A percentile compares a stretch with the other conserved stretches of the same genome.
Evolutionary conservation across 352 stramenopile species (phyloP).

Genomic region (Globisporangium polare): DNA sequence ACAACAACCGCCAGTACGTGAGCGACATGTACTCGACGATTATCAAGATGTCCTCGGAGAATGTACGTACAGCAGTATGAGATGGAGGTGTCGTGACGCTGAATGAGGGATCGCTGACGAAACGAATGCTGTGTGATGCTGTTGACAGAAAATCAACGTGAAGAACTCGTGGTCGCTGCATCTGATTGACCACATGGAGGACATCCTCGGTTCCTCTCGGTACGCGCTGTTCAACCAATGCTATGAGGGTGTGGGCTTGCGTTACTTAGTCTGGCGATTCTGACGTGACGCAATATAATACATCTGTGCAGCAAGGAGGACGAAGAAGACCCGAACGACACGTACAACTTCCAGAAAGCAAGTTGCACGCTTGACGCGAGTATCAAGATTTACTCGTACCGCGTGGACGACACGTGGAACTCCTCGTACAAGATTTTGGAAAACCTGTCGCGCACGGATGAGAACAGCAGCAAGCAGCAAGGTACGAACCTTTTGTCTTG

Average conservation of each 20-base stretch:
- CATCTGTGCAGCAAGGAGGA: slow-evolving; percentile 24
- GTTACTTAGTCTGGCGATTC: neutral
- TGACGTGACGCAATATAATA: slow-evolving; percentile 2
- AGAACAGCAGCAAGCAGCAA: slow-evolving; percentile 34
- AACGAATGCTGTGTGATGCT: neutral
- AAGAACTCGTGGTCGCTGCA: slow-evolving; percentile 96
- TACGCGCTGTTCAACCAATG: slow-evolving; percentile 16
- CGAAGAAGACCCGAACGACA: slow-evolving; percentile 41
- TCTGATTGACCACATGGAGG: slow-evolving; percentile 97
- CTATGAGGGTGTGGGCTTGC: neutral
- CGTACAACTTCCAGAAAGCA: slow-evolving; percentile 97
- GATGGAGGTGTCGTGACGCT: neutral
- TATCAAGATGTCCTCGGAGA: slow-evolving; percentile 91
- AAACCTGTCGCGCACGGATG: slow-evolving; percentile 90
- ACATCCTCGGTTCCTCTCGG: slow-evolving; percentile 82
- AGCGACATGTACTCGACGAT: slow-evolving; percentile 91
- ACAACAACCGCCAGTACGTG: slow-evolving; percentile 72
- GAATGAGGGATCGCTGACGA: neutral
- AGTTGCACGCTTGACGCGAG: slow-evolving; percentile 97
- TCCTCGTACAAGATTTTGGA: slow-evolving; percentile 98
- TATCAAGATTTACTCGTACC: slow-evolving; percentile 99
- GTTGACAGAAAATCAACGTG: slow-evolving; percentile 94
- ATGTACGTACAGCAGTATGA: slow-evolving; percentile 35
- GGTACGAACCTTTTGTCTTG: slow-evolving; percentile 12
- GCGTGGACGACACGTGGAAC: slow-evolving; percentile 97